Evolutionary conservation across 148 eudicot species (phyloP).

Genomic region (Pharnaceum exiguum): DNA sequence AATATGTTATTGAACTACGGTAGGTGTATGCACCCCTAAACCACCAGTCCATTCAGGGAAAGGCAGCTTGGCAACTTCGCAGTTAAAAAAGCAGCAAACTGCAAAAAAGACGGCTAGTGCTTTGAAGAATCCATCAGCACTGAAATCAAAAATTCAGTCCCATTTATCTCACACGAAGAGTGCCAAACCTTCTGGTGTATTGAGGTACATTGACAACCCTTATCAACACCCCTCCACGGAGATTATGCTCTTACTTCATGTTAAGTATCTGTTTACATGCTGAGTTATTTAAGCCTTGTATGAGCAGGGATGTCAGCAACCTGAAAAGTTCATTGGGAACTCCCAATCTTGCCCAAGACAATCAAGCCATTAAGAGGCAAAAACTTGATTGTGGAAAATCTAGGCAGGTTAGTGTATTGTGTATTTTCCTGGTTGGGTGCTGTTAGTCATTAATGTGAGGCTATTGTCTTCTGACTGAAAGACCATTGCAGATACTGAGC

Average conservation of each 20-base stretch:
- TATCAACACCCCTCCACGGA: background rate
- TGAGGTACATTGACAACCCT: conserved; percentile 30
- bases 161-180: conserved; percentile 53
- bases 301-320: conserved; percentile 35
- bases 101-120: conserved; percentile 60
- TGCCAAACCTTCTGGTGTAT: conserved; percentile 46
- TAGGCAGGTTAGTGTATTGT: conserved; percentile 50
- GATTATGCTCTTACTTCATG: no score
- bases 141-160: conserved; percentile 43
- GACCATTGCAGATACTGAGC: conserved; percentile 52
- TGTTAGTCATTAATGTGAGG: background rate
- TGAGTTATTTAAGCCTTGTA: background rate
- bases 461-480: background rate
- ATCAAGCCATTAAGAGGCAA: conserved; percentile 89
- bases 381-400: conserved; percentile 76
- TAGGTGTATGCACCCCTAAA: conserved; percentile 67
- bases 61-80: conserved; percentile 23
- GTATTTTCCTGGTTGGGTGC: background rate
- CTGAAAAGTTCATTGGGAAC: conserved; percentile 40
- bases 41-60: conserved; percentile 26
- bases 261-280: no score
- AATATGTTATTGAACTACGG: background rate
- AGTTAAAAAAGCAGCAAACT: conserved; percentile 43
- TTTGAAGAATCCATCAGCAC: conserved; percentile 58
- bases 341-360: conserved; percentile 74